A percentile compares a stretch with the other conserved stretches of the same genome.
Evolutionary conservation across 2,329 filamentous ascomycete genomes (phyloP).

Genomic region (Ascochyta koolunga): DNA sequence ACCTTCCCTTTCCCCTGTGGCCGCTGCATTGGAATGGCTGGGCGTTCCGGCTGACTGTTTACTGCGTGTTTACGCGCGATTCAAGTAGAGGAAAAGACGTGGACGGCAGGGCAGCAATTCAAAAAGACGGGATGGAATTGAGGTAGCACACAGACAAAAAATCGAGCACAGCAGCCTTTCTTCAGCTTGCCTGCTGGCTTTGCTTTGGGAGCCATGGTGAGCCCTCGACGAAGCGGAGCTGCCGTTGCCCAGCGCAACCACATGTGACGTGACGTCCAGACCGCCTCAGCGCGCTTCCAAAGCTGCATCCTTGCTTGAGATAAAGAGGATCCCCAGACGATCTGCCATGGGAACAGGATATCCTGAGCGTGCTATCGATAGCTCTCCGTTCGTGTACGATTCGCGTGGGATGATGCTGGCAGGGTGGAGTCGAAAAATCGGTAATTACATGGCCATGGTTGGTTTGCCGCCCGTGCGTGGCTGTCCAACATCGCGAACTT

Average conservation of each 20-base stretch:
- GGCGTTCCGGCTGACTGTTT: too few species aligned
- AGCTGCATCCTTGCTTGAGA: conserved; percentile 17
- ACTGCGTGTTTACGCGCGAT: conserved; percentile 20
- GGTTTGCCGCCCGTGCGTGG: conserved; percentile 1
- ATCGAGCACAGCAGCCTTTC: conserved; percentile 16
- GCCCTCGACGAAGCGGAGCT: conserved; percentile 30
- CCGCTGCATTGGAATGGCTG: conserved; percentile 33
- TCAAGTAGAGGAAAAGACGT: not conserved
- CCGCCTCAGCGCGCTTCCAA: conserved; percentile 8
- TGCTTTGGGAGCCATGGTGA: too few species aligned
- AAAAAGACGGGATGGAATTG: not conserved
- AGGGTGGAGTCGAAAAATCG: conserved; percentile 1
- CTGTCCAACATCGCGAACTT: conserved; percentile 6
- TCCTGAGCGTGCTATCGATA: conserved; percentile 9
- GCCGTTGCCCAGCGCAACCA: conserved; percentile 14
- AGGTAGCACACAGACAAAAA: conserved; percentile 6
- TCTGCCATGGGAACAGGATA: conserved; percentile 3
- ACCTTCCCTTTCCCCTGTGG: conserved; percentile 42
- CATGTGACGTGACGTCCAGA: conserved; percentile 23
- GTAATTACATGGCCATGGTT: conserved; percentile 1
- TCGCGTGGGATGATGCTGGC: conserved; percentile 6
- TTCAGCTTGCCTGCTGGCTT: conserved; percentile 33
- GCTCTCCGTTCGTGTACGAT: not conserved
- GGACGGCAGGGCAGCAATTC: not conserved
- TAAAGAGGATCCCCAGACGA: conserved; percentile 20